phyloP scores from a whole-genome alignment of 768 basidiomycete genomes.

The Asterophora parasitica region DNA sequence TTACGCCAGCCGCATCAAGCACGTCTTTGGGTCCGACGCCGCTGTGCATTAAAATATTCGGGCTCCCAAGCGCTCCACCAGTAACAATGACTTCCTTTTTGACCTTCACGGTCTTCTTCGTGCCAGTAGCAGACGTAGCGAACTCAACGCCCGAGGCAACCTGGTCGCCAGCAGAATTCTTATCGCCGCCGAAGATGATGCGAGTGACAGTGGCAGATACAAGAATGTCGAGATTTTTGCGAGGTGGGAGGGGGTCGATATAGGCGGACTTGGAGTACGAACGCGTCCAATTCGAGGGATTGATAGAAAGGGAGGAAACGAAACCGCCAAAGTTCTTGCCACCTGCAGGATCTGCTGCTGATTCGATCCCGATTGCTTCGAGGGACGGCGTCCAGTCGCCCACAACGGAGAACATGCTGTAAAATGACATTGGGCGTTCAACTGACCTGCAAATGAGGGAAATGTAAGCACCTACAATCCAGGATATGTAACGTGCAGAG shows the following conservation, averaged over 20 bases:
- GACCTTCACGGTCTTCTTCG: constrained; percentile 12
- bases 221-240: constrained; percentile 60
- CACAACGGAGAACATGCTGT: constrained; percentile 44
- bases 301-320: constrained; percentile 55
- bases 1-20: constrained; percentile 40
- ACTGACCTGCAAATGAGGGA: constrained; percentile 29
- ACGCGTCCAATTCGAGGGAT: constrained; percentile 56
- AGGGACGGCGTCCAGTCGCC: constrained; percentile 54
- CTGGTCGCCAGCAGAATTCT: constrained; percentile 30
- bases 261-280: constrained; percentile 56
- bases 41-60: constrained; percentile 51
- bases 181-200: constrained; percentile 33
- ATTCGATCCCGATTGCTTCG: constrained; percentile 37
- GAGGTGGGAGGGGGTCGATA: constrained; percentile 57
- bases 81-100: constrained; percentile 48
- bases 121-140: constrained; percentile 22
- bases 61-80: constrained; percentile 44
- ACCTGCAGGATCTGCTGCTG: constrained; percentile 37
- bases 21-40: constrained; percentile 57
- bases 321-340: constrained; percentile 47
- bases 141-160: constrained; percentile 50
- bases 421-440: background rate
- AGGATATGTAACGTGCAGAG: constrained; percentile 25
- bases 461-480: constrained; percentile 14
- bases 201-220: constrained; percentile 56